Evolutionary conservation across 2,329 filamentous ascomycete species (phyloP).

Genomic region (Stagonosporopsis cucurbitacearum): DNA sequence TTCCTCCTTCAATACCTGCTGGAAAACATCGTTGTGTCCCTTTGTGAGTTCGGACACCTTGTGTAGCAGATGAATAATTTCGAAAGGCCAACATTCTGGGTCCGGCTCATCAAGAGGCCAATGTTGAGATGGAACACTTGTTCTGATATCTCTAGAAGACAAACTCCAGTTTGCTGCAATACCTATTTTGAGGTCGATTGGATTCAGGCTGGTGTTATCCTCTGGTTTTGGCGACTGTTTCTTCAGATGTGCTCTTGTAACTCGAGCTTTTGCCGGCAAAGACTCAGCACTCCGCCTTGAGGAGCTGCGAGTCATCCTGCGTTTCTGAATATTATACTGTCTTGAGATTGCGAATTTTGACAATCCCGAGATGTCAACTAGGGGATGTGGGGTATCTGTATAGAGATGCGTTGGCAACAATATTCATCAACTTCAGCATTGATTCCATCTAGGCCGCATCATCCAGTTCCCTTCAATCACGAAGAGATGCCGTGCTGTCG

Average conservation of each 20-base stretch:
- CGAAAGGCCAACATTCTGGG: conserved; percentile 2
- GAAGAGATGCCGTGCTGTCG: not conserved
- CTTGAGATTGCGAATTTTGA: not conserved
- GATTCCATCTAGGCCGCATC: not conserved
- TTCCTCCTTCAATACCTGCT: not conserved
- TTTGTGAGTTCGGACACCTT: not conserved
- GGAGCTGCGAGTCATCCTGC: not conserved
- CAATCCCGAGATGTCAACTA: not conserved
- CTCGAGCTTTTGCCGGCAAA: not conserved
- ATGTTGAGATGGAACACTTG: not conserved
- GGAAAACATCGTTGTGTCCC: not conserved
- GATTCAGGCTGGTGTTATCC: not conserved
- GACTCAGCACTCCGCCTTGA: not conserved
- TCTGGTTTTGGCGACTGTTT: not conserved
- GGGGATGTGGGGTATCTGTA: not conserved
- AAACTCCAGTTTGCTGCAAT: conserved; percentile 10
- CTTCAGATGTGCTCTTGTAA: not conserved
- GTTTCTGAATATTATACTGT: not conserved
- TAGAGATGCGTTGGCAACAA: not conserved
- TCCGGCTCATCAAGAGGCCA: conserved; percentile 7
- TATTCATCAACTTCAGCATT: not conserved
- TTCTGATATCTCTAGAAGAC: not conserved
- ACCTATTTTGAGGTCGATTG: not conserved
- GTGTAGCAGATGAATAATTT: conserved; percentile 5
- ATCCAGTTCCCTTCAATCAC: not conserved